A percentile compares a stretch with the other conserved stretches of the same genome.
phyloP scores from a whole-genome alignment of 495 filamentous ascomycete genomes.

The Cryomyces minteri region DNA sequence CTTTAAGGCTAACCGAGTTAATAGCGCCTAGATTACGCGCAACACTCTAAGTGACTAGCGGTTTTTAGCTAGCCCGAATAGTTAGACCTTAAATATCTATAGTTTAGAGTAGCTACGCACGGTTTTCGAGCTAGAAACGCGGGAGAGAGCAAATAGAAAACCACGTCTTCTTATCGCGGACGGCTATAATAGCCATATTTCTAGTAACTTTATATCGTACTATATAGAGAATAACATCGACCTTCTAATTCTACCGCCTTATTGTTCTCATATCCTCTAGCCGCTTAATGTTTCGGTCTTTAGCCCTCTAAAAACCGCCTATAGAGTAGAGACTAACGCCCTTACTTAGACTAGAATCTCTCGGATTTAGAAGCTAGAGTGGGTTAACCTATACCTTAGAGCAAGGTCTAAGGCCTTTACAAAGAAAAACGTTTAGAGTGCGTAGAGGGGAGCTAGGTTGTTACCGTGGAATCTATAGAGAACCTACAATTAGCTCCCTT shows the following conservation, averaged over 20 bases:
- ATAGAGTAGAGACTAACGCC: background rate
- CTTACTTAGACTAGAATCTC: background rate
- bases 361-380: background rate
- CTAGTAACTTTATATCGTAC: background rate
- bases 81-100: background rate
- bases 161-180: background rate
- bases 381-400: background rate
- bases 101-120: background rate
- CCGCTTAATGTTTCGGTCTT: background rate
- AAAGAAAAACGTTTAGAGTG: background rate
- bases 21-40: background rate
- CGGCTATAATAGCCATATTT: background rate
- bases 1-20: background rate
- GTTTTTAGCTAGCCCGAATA: no score
- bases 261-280: background rate
- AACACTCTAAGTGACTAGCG: background rate
- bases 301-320: background rate
- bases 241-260: background rate
- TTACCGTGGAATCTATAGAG: no score
- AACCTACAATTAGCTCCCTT: no score
- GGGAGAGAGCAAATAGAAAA: no score
- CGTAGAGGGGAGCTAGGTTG: no score
- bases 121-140: background rate
- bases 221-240: background rate
- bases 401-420: background rate